Base-by-base conservation (phyloP, 2,329 filamentous ascomycete species). In the Scedosporium minutisporum region DNA sequence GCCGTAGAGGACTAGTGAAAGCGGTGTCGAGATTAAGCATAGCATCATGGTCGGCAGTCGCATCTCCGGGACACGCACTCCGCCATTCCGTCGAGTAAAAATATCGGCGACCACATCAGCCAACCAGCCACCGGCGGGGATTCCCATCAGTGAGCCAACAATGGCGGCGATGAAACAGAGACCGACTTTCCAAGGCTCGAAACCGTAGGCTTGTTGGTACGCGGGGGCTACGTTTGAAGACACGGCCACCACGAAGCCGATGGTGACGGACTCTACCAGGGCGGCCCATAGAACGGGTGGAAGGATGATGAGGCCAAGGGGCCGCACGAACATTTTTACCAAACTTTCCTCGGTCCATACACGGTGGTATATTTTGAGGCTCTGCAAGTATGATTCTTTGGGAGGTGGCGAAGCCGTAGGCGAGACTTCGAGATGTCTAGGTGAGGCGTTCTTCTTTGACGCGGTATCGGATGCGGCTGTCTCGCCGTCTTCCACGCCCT, bases 1-100 rank as follows among this genome's bases (percentile, higher is more conserved):
- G 0, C 80, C 80, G 64, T 77, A 82, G 5, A 82, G 68, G 0
- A 80, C 64, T 25, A 82, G 65, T 0, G 75, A 69, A 9, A 81
- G 67, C 0, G 80, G 80, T 3, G 81, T 78, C 14, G 81, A 77
- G 29, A 83, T 69, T 67, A 82, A 70, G 66, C 80, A 83, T 0
- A 82, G 74, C 10, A 76, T 69, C 18, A 86, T 76, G 4, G 79
- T 79, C 1, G 82, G 82, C 4, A 86, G 70, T n/a, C 83, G 75
- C 82, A 86, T 85, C 67, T 85, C 82, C 0, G 83, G 81, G 59
- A 84, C 78, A n/a, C 82, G 75, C 21, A 86, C 75, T 4, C 83
- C 83, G 3, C 77, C 75, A 66, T 85, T 86, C 29, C 75, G 74
- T 61, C 71, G 73, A 0, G 83, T 85, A 23, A 81, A 72, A 62